Base-by-base conservation (phyloP, 1,284 basidiomycete species). In the Malassezia sp. region DNA sequence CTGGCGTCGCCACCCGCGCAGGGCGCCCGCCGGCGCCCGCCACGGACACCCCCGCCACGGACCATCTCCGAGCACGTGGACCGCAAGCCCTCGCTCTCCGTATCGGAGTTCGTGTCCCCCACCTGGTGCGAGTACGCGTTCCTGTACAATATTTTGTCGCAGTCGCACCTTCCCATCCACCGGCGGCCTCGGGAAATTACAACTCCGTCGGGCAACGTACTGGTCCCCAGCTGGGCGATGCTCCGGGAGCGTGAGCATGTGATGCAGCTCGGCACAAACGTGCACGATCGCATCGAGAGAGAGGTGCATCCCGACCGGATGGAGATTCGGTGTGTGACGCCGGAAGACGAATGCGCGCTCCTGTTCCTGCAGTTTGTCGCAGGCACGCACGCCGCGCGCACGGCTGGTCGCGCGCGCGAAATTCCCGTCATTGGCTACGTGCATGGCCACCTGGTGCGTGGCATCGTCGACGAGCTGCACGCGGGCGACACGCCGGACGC, bases 201-300 rank as follows among this genome's bases (percentile, higher is more conserved):
- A 11, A 66, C 63, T 5, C 50, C 57, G 5, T 15, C 43, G 2
- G 65, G 65, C 1, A 29, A 40, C 0, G 49, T 48, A 1, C 41
- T 68, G 21, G 23, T 38, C 10, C 54, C 63, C 4, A 39, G 56
- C 10, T 32, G 45, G 2, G 26, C 37, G 1, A 27, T 50, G 6
- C 51, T 61, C 15, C 38, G 45, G 22, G 22, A 46, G 14, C 54
- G 54, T 17, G 59, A 67, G n/a, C 28, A 47, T 15, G 53, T 53
- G 1, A 34, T 65, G 5, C 38, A 48, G 3, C 44, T 29, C 7
- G 49, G 38, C 28, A 30, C 53, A 31, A 26, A 57, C 80, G 84
- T 90, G 0, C 88, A 93, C 71, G 82, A 83, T 56, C 74, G 77
- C 33, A 74, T 93, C 14, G 86, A 93, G 65, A 74, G 75, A 17